Conservation (phyloP, 2,329 filamentous ascomycete species). For the Sporothrix protearum region DNA sequence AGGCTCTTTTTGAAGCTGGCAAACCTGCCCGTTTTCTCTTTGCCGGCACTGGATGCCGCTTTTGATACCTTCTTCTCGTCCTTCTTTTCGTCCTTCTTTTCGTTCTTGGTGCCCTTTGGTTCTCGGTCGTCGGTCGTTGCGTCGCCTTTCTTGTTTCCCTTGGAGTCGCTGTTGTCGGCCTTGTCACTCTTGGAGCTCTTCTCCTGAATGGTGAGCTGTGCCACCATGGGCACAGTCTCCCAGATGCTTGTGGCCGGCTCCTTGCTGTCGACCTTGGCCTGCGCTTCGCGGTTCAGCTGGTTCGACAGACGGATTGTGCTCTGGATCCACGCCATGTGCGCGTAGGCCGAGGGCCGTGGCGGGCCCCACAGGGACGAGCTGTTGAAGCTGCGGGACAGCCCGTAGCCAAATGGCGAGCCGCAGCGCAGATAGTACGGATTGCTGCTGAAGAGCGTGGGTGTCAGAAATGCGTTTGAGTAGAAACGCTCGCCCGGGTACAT, state of each 20-base stretch:
- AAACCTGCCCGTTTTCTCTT: constrained; percentile 10
- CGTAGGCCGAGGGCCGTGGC: not conserved
- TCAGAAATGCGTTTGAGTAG: constrained; percentile 29
- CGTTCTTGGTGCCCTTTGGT: not conserved
- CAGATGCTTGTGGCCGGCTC: constrained; percentile 24
- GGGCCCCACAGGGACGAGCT: not conserved
- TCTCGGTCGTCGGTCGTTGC: too few species aligned
- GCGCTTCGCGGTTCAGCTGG: constrained; percentile 21
- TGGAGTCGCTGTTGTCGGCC: not conserved
- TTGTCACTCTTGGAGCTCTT: not conserved
- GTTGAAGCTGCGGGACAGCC: not conserved
- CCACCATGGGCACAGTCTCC: not conserved
- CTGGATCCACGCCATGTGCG: constrained; percentile 15
- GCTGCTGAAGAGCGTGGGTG: constrained; percentile 26
- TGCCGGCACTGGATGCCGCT: too few species aligned
- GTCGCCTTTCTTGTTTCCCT: not conserved
- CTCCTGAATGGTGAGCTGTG: not conserved
- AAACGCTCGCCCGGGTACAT: constrained; percentile 43
- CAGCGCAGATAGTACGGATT: constrained; percentile 14
- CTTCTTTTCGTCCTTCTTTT: not conserved
- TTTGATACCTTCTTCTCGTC: not conserved
- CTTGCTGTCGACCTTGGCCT: constrained; percentile 15
- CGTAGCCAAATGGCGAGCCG: constrained; percentile 16
- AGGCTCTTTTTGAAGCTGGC: constrained; percentile 36
- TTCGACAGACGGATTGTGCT: constrained; percentile 19